Percentiles rank a stretch among this genome's conserved stretches.
These are phyloP conservation scores for Kodamaea jinghongensis DNA, from an alignment of 805 yeast genomes.

Conservation along the genomic window DNA sequence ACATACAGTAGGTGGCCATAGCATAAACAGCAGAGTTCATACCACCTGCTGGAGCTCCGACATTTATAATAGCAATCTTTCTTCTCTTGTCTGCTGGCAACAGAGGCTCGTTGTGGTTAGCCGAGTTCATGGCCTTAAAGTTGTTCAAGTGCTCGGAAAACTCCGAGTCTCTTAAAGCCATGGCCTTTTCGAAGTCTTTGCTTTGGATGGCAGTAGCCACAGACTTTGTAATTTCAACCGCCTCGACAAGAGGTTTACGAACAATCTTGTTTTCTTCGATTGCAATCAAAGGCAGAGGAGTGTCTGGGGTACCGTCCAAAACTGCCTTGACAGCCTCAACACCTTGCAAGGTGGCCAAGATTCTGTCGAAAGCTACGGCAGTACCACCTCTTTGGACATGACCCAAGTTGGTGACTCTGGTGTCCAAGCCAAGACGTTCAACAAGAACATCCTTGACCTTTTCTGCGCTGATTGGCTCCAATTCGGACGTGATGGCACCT, in stretches of 20 bases:
- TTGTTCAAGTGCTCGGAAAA: constrained; percentile 77
- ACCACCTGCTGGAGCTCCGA: constrained; percentile 98
- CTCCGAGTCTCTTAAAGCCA: constrained; percentile 81
- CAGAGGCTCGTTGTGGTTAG: constrained; percentile 59
- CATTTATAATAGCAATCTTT: constrained; percentile 81
- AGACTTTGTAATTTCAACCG: constrained; percentile 81
- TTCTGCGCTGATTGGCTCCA: constrained; percentile 76
- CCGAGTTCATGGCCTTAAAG: constrained; percentile 65
- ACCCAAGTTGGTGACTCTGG: constrained; percentile 92
- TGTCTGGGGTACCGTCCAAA: constrained; percentile 78
- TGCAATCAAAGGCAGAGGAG: constrained; percentile 95
- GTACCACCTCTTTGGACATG: constrained; percentile 99
- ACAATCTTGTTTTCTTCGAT: constrained; percentile 83
- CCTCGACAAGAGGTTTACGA: constrained; percentile 82
- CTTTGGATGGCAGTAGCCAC: constrained; percentile 84
- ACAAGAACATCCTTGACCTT: constrained; percentile 81
- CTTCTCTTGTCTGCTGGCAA: constrained; percentile 58
- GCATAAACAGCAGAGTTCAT: constrained; percentile 90
- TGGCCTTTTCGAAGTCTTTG: constrained; percentile 83
- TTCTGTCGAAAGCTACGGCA: constrained; percentile 92
- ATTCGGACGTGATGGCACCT: constrained; percentile 86
- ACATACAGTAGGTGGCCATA: constrained; percentile 83
- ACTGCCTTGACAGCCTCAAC: constrained; percentile 96
- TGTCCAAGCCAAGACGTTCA: constrained; percentile 77
- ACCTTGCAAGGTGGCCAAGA: constrained; percentile 93